Evolutionary conservation across 768 basidiomycete species (phyloP), one percentile per base, ranked within the genome.

Genomic region (Goffeauzyma gilvescens): DNA sequence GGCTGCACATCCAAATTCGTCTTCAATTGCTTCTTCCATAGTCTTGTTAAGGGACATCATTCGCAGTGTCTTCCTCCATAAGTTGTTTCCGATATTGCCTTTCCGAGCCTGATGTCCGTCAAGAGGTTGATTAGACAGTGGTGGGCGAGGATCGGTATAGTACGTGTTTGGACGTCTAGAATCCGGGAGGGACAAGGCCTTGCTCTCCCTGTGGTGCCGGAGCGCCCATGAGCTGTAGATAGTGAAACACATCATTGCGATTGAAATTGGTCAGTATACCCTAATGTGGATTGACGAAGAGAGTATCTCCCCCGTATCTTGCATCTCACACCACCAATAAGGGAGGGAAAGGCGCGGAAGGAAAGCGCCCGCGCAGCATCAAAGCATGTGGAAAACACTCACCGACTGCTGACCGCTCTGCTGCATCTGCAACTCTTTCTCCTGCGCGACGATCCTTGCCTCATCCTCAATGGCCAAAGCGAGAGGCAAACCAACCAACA

Each of bases 401-500:
- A 82, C 86, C 74, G 83, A 81, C 63, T 86, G 83, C 10, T 79
- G 79, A 32, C 87, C 87, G 63, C 84, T 80, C 61, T 87, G 84
- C 63, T 90, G 87, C 40, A 83, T 83, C 49, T 82, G 68, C 73
- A 84, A 75, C 66, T 95, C 87, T 66, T 81, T 78, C 66, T 96
- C 93, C 66, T 95, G 87, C 35, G 79, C 77, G 9, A 86, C 79
- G 44, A 90, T 74, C 66, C 87, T 86, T 41, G 83, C 80, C 68
- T 98, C 93, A 66, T 93, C 90, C 66, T 98, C 93, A 54, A 96
- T 71, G 48, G 77, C 79, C 53, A 96, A 72, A 4, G 89, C 86
- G 49, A 96, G 71, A 25, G 93, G 93, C 28, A 98, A 70, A 12
- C 84, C 93, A 38, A 98, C 79, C 51, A 98, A 75, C 42, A 98